Base-by-base conservation (phyloP, 1,284 basidiomycete species). In the Phlebopus sp. region DNA sequence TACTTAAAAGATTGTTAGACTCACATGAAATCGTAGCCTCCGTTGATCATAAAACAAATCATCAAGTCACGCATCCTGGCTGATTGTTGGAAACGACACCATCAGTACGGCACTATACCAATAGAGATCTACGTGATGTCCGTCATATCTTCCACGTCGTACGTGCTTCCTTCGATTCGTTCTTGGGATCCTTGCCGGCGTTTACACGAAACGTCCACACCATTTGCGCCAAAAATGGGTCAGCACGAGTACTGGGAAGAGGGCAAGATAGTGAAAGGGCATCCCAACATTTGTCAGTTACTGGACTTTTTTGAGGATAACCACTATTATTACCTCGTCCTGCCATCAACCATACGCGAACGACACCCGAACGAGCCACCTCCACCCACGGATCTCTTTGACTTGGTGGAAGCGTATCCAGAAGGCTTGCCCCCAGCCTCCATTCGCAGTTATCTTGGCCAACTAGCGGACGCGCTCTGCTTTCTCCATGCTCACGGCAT, bases 61-160 rank as follows among this genome's bases (percentile, higher is more conserved):
- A 96, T 98, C 76, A 99, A 99, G 71, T 94, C 92, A 48, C 89
- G 95, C 44, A 99, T 99, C 52, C 79, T 99, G 42, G 97, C 96
- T 17, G 96, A 99, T 71, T 99, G 95, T 66, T 99, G 97, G 97
- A 97, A 97, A 76, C 86, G 90, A 62, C 97, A 99, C 67, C 90
- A 92, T 35, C 82, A 88, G 52, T 82, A 92, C 60, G 97, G 97
- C 34, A 97, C 96, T 1, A 97, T 99, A 57, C 96, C 97, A 6
- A 95, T 98, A 69, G 97, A 99, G 72, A 97, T 99, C 35, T 97
- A 97, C 67, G 96, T 99, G 55, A 92, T 99, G 90, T 97, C 76
- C 64, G 90, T 76, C 61, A 90, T 84, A 69, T 96, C 79, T 55
- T 84, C 77, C 68, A 91, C 81, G 18, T 78, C 78, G 48, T 90